Percentiles rank a stretch among this genome's conserved stretches.
Conservation (phyloP, 176 grass and related monocot species). For the Eleusine coracana region DNA sequence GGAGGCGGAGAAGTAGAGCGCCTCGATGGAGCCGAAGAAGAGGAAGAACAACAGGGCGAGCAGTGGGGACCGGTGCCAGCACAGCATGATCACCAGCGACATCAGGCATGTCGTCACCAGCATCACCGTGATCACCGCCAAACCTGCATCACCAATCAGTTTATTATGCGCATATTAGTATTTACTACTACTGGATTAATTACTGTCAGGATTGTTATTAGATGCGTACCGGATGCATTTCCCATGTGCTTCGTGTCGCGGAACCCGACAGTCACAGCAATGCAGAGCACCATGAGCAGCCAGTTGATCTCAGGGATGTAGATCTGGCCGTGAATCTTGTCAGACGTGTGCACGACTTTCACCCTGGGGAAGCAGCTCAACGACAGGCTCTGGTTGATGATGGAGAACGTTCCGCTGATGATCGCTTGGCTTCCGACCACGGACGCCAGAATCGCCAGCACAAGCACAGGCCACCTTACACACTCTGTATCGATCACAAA, state of each 20-base stretch:
- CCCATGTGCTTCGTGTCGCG: conserved; percentile 95
- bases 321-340: conserved; percentile 92
- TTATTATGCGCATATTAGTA: too few relatives aligned
- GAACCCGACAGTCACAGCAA: conserved; percentile 90
- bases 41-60: conserved; percentile 76
- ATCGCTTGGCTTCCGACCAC: conserved; percentile 97
- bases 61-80: conserved; percentile 74
- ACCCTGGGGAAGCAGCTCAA: conserved; percentile 96
- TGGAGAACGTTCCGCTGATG: conserved; percentile 96
- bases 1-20: conserved; percentile 92
- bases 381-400: conserved; percentile 94
- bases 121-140: conserved; percentile 97
- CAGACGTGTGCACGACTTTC: conserved; percentile 91
- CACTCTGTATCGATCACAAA: conserved; percentile 52
- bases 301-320: conserved; percentile 99
- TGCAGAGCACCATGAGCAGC: conserved; percentile 92
- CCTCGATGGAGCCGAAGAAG: conserved; percentile 89
- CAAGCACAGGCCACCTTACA: conserved; percentile 86
- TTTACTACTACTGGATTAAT: not conserved
- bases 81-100: conserved; percentile 84
- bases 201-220: not conserved
- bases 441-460: conserved; percentile 83
- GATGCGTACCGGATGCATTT: conserved; percentile 74
- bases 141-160: conserved; percentile 43
- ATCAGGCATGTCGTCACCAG: conserved; percentile 90